These are phyloP conservation scores for Solanum commersonii DNA, from an alignment of 257 asterid genomes.

Conservation along the genomic window DNA sequence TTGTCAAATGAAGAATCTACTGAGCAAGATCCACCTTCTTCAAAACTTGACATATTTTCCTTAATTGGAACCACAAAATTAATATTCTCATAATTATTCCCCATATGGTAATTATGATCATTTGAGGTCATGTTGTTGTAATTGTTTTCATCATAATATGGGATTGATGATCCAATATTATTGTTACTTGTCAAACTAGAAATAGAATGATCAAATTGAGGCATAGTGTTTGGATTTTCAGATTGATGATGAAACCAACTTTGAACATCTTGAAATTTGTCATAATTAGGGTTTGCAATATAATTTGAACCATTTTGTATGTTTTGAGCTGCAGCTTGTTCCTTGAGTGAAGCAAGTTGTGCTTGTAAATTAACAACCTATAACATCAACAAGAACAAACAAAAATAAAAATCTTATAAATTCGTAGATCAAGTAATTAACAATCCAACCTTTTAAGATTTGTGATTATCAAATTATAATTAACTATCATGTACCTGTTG, in stretches of 20 bases:
- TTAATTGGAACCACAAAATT: conserved; percentile 6
- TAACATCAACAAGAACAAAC: neutral
- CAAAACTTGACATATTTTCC: conserved; percentile 32
- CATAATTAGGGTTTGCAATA: conserved; percentile 39
- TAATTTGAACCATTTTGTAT: conserved; percentile 6
- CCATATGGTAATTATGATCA: neutral
- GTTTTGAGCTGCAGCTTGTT: conserved; percentile 26
- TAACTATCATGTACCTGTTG: conserved; percentile 19
- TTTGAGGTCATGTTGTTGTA: neutral
- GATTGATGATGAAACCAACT: conserved; percentile 34
- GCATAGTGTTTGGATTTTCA: conserved; percentile 17
- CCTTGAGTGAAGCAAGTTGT: conserved; percentile 29
- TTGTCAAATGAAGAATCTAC: conserved; percentile 46
- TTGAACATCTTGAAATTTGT: conserved; percentile 41
- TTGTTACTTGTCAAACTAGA: neutral
- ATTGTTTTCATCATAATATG: neutral
- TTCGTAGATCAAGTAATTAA: no score
- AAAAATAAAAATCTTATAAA: neutral
- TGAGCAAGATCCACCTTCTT: conserved; percentile 13
- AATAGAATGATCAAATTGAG: conserved; percentile 26
- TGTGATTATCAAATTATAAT: neutral
- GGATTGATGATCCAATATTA: neutral
- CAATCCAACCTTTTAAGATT: neutral
- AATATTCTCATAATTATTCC: neutral
- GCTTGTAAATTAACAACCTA: conserved; percentile 35